These are phyloP conservation scores for Microascus cirrosus DNA, from an alignment of 2,329 filamentous ascomycete genomes.

Conservation along the genomic window DNA sequence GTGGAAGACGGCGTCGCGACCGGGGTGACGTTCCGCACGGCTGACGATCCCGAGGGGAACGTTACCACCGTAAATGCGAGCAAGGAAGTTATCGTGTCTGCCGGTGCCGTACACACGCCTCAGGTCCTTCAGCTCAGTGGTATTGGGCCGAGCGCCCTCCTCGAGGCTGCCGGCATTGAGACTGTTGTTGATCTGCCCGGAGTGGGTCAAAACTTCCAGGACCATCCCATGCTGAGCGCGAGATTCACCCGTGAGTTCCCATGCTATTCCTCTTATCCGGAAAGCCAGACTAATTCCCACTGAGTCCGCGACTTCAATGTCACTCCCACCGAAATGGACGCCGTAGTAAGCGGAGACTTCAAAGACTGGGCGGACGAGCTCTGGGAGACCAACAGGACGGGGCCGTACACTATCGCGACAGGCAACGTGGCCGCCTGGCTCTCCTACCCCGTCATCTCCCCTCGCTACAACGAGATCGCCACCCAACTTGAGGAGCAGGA, in stretches of 20 bases:
- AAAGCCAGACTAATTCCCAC: not conserved
- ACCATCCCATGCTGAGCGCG: slow-evolving; percentile 22
- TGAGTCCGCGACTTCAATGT: slow-evolving; percentile 12
- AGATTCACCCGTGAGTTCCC: slow-evolving; percentile 2
- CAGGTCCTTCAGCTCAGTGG: slow-evolving; percentile 41
- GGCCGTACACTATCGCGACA: slow-evolving; percentile 20
- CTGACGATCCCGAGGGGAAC: not conserved
- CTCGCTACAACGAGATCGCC: slow-evolving; percentile 18
- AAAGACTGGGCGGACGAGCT: slow-evolving; percentile 8
- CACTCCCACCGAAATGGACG: slow-evolving; percentile 6
- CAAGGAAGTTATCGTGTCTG: slow-evolving; percentile 37
- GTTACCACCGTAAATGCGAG: slow-evolving; percentile 14
- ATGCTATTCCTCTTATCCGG: not conserved
- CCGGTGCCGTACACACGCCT: slow-evolving; percentile 38
- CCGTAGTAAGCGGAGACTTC: slow-evolving; percentile 7
- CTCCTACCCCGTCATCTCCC: slow-evolving; percentile 20
- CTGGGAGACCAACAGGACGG: slow-evolving; percentile 7
- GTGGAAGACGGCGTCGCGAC: slow-evolving; percentile 13
- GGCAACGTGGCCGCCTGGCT: slow-evolving; percentile 23
- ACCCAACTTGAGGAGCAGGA: slow-evolving; percentile 18
- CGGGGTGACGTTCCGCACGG: slow-evolving; percentile 13
- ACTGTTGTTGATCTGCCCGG: slow-evolving; percentile 38
- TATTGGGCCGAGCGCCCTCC: slow-evolving; percentile 28
- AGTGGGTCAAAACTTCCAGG: slow-evolving; percentile 47
- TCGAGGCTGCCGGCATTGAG: slow-evolving; percentile 29